phyloP scores from a whole-genome alignment of 2,329 filamentous ascomycete genomes.

The Talaromyces sp. region DNA sequence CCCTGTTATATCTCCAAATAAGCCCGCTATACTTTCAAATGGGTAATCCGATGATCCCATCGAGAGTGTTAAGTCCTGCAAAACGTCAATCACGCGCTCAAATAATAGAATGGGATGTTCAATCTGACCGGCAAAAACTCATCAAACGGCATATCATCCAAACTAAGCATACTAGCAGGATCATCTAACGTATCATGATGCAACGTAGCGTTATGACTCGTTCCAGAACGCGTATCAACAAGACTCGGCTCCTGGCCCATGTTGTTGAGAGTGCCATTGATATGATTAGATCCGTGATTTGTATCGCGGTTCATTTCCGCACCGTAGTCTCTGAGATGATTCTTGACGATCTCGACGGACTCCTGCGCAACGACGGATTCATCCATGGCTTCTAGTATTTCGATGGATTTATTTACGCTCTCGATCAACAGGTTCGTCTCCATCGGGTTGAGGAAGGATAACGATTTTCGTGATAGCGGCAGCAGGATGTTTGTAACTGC shows the following conservation, averaged over 20 bases:
- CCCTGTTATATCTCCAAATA: constrained; percentile 32
- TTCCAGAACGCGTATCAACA: not conserved
- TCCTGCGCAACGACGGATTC: constrained; percentile 41
- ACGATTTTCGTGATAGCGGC: not conserved
- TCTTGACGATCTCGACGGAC: constrained; percentile 37
- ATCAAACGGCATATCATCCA: not conserved
- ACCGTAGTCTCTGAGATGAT: constrained; percentile 27
- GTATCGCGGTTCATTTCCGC: not conserved
- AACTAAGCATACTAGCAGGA: not conserved
- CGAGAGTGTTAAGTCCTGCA: constrained; percentile 33
- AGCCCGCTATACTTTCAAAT: constrained; percentile 34
- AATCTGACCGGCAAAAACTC: not conserved
- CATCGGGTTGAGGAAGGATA: not conserved
- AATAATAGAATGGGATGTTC: not conserved
- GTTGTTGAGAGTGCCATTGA: not conserved
- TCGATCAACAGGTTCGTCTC: constrained; percentile 13
- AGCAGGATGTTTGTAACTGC: constrained; percentile 25
- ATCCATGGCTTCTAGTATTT: constrained; percentile 43
- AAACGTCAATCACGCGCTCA: not conserved
- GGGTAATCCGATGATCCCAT: constrained; percentile 39
- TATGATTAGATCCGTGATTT: not conserved
- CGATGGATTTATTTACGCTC: constrained; percentile 38
- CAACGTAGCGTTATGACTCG: not conserved
- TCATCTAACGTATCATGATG: not conserved
- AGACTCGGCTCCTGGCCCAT: not conserved